Evolutionary conservation across 768 basidiomycete genomes (phyloP).

Genomic region (Floccularia luteovirens): DNA sequence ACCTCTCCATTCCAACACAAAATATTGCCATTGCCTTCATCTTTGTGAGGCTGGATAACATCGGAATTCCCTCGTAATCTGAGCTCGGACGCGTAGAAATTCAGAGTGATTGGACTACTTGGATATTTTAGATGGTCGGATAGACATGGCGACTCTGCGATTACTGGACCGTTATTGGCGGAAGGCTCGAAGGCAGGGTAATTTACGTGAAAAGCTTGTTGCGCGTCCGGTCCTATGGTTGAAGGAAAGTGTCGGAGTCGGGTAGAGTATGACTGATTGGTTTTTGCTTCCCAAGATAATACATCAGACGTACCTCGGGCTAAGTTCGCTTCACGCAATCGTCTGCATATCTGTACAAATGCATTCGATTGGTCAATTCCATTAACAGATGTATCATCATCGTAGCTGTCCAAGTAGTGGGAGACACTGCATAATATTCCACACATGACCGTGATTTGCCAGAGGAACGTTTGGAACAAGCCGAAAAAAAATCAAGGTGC

Average conservation of each 20-base stretch:
- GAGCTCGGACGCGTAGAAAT: conserved; percentile 72
- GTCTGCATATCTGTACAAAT: conserved; percentile 14
- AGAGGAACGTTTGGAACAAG: conserved; percentile 7
- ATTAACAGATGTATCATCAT: conserved; percentile 5
- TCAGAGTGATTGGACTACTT: conserved; percentile 21
- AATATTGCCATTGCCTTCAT: conserved; percentile 39
- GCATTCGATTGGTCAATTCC: conserved; percentile 3
- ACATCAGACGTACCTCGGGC: conserved; percentile 49
- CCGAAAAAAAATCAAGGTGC: conserved; percentile 5
- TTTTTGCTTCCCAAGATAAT: no score
- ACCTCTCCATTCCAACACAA: conserved; percentile 90
- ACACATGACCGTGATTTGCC: conserved; percentile 59
- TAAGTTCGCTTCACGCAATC: conserved; percentile 42
- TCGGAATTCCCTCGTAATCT: conserved; percentile 53
- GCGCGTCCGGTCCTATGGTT: no score
- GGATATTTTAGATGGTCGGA: no score
- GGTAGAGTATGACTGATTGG: no score
- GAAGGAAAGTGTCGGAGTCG: no score
- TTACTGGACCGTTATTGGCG: no score
- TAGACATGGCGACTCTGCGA: no score
- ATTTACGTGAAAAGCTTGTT: no score
- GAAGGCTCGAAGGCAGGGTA: no score
- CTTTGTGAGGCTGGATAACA: conserved; percentile 63
- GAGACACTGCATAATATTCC: no score
- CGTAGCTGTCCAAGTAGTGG: conserved; percentile 31